Evolutionary conservation across 176 grass and related monocot species (phyloP), one percentile per base, ranked within the genome.

Genomic region (Bothriochloa decipiens): DNA sequence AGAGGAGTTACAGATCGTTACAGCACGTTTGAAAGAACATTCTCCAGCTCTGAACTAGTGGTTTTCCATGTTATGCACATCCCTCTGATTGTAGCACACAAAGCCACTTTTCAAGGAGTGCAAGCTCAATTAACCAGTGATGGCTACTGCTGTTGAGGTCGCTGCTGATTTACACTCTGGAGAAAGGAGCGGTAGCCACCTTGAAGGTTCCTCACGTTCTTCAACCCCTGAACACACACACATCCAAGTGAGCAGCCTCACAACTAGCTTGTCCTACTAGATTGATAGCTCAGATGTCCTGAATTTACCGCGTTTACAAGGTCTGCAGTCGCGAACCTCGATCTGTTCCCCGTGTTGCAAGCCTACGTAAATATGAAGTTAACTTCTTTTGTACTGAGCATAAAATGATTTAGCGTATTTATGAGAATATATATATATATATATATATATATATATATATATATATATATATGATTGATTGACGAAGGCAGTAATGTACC

Each of bases 291-390:
- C 40, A 35, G 67, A 65, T 64, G 55, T 4, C 2, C 65, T 40
- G 22, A 23, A 1, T 13, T 88, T 88, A 88, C 87, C 60, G 70
- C 76, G 5, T 69, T 68, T 22, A 85, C 2, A 53, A 89, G 87
- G 47, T 89, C 87, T 1, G 82, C 27, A 8, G 62, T 89, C 1
- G 87, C 82, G 3, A 89, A 78, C 76, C 53, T 89, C 27, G 87
- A 89, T 75, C 87, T 53, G 4, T 80, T 65, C 37, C 87, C 87
- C 2, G 87, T 80, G 29, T 46, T 36, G 87, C 87, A 89, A 33
- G 11, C 87, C 82, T 89, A 23, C 3, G 2, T 0, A n/a, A 4
- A 37, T 35, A 33, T 35, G 42, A 81, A 15, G 3, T n/a, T 47
- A 27, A 27, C 26, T 8, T 45, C 20, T n/a, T n/a, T n/a, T n/a